A percentile compares a stretch with the other conserved stretches of the same genome.
Evolutionary conservation across 2,329 filamentous ascomycete genomes (phyloP).

Genomic region (Septoria petroselini): DNA sequence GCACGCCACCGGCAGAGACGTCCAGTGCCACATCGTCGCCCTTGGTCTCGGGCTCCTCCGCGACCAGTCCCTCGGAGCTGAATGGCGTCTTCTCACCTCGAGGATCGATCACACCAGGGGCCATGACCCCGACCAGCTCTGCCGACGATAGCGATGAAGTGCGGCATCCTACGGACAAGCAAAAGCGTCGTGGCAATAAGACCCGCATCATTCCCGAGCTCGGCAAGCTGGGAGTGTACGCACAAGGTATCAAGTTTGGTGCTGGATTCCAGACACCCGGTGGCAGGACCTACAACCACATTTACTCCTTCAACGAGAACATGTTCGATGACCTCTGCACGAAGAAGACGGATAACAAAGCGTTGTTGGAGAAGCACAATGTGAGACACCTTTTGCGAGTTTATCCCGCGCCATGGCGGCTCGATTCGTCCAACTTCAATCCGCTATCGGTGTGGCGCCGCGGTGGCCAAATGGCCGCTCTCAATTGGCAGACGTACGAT

Average conservation of each 20-base stretch:
- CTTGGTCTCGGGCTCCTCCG: conserved; percentile 49
- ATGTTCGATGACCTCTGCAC: conserved; percentile 79
- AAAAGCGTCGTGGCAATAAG: conserved; percentile 61
- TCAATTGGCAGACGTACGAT: conserved; percentile 99
- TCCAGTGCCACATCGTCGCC: conserved; percentile 49
- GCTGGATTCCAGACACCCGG: conserved; percentile 71
- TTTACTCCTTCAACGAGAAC: conserved; percentile 90
- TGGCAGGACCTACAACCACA: conserved; percentile 86
- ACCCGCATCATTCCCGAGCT: conserved; percentile 85
- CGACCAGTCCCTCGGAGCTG: conserved; percentile 52
- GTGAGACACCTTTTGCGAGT: conserved; percentile 88
- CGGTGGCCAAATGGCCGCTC: conserved; percentile 93
- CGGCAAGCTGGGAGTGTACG: conserved; percentile 78
- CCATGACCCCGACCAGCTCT: conserved; percentile 56
- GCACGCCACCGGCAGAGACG: conserved; percentile 61
- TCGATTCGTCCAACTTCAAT: conserved; percentile 91
- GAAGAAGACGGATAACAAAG: conserved; percentile 71
- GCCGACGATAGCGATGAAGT: conserved; percentile 75
- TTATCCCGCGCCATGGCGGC: conserved; percentile 78
- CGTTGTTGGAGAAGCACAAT: conserved; percentile 82
- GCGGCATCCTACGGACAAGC: conserved; percentile 55
- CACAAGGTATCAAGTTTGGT: conserved; percentile 72
- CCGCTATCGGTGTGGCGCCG: conserved; percentile 90
- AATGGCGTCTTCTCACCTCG: conserved; percentile 49
- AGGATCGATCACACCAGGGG: conserved; percentile 56